Base-by-base conservation (phyloP, 345 rosid species). In the Dovyalis caffra region DNA sequence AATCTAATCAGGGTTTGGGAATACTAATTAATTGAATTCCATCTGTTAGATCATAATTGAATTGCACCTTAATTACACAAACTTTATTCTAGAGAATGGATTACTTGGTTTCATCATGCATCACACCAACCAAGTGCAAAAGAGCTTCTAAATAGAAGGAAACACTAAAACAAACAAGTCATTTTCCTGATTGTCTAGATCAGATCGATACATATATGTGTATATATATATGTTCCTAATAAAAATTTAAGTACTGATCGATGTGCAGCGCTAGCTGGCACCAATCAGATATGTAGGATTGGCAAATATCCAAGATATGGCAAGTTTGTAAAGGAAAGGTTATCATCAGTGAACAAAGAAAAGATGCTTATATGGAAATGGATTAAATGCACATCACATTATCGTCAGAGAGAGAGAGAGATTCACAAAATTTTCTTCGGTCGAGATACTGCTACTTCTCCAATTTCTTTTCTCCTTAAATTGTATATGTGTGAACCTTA, bases 251-350 rank as follows among this genome's bases (percentile, higher is more conserved):
- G 40, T 10, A 49, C 64, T 31, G 61, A 51, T 68, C 70, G n/a
- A 64, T 64, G 76, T 66, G 84, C 70, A 87, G n/a, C n/a, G n/a
- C n/a, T n/a, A n/a, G 85, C 84, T 87, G 84, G 83, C 81, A 69
- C 71, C 81, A 81, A 75, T 83, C 68, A 47, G 69, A 79, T n/a
- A n/a, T 28, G 73, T 40, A 66, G 72, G 47, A 73, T 37, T 40
- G 74, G 78, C 74, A 79, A 75, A 66, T 77, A 76, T 81, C 83
- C 71, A 79, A 81, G 65, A 79, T 29, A 75, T 64, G 79, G 83
- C 70, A 83, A 77, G 71, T 53, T 67, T 64, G 81, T 66, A 66
- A 78, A 58, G 70, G 70, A 77, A 79, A 72, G 71, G 72, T 63
- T 60, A 74, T 72, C 70, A 10, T 75, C 64, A 26, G 38, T 75